These are phyloP conservation scores for Lasiodiplodia sp. DNA, from an alignment of 2,329 filamentous ascomycete species.

Conservation along the genomic window DNA sequence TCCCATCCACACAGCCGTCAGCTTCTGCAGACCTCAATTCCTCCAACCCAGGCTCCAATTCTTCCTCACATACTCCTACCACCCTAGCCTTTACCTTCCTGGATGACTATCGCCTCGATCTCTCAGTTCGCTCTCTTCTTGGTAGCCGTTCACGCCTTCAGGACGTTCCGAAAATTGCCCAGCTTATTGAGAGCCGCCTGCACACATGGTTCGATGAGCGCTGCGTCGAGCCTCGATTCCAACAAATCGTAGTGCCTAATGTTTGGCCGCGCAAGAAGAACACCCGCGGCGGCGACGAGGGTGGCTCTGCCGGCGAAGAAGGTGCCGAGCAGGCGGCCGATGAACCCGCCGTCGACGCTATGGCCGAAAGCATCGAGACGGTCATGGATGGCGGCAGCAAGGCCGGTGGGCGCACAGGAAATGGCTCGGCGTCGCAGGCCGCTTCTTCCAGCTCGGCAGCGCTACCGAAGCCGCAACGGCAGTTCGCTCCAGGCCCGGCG, in stretches of 20 bases:
- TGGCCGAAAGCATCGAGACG: slow-evolving; percentile 6
- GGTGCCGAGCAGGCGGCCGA: slow-evolving; percentile 24
- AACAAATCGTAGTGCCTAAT: slow-evolving; percentile 83
- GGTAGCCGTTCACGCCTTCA: slow-evolving; percentile 81
- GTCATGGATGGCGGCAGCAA: slow-evolving; percentile 12
- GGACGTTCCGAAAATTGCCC: slow-evolving; percentile 87
- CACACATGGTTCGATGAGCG: slow-evolving; percentile 90
- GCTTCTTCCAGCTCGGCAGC: slow-evolving; percentile 30
- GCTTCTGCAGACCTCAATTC: slow-evolving; percentile 47
- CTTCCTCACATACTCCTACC: slow-evolving; percentile 63
- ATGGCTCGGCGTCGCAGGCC: slow-evolving; percentile 11
- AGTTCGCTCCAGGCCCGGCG: slow-evolving; percentile 14
- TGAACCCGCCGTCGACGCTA: slow-evolving; percentile 5
- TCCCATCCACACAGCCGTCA: slow-evolving; percentile 65
- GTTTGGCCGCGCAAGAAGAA: slow-evolving; percentile 87
- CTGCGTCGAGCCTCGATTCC: slow-evolving; percentile 84
- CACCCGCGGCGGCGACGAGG: slow-evolving; percentile 71
- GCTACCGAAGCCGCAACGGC: slow-evolving; percentile 5
- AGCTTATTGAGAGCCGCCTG: slow-evolving; percentile 79
- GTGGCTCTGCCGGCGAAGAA: slow-evolving; percentile 37
- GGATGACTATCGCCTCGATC: slow-evolving; percentile 84
- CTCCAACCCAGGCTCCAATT: slow-evolving; percentile 25
- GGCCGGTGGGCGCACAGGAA: neutral
- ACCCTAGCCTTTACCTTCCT: slow-evolving; percentile 95
- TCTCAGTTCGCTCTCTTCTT: slow-evolving; percentile 80